phyloP scores from a whole-genome alignment of 345 rosid species.

The Draba incana region DNA sequence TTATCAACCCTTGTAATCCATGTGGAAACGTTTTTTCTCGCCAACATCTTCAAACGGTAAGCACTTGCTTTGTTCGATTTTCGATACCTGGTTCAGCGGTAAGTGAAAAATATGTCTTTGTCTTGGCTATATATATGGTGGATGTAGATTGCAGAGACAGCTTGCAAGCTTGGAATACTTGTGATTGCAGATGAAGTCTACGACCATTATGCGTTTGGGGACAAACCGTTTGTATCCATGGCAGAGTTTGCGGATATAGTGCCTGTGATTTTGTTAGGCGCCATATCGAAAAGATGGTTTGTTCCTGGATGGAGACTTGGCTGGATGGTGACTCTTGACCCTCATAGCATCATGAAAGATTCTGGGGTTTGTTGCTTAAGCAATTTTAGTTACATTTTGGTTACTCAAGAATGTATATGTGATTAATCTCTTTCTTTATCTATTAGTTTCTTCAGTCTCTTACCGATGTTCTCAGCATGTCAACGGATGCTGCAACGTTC shows the following conservation, averaged over 20 bases:
- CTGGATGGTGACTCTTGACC: constrained; percentile 73
- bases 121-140: neutral
- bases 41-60: constrained; percentile 57
- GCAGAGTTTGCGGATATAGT: constrained; percentile 62
- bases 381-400: neutral
- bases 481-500: constrained; percentile 54
- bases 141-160: constrained; percentile 62
- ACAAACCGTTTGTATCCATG: constrained; percentile 65
- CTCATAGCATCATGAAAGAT: constrained; percentile 51
- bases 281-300: constrained; percentile 73
- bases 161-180: constrained; percentile 63
- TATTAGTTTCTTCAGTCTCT: constrained; percentile 48
- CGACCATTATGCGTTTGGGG: constrained; percentile 57
- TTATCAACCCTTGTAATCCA: constrained; percentile 68
- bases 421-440: neutral
- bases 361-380: constrained; percentile 49
- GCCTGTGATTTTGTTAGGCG: constrained; percentile 62
- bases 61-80: neutral
- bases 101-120: neutral
- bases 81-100: no score
- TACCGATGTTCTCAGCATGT: constrained; percentile 33
- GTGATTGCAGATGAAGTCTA: constrained; percentile 71
- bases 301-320: constrained; percentile 89
- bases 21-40: constrained; percentile 63
- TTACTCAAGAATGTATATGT: constrained; percentile 2